Evolutionary conservation across 148 eudicot genomes (phyloP), one percentile per base, ranked within the genome.

Genomic region (Nepenthes gracilis): DNA sequence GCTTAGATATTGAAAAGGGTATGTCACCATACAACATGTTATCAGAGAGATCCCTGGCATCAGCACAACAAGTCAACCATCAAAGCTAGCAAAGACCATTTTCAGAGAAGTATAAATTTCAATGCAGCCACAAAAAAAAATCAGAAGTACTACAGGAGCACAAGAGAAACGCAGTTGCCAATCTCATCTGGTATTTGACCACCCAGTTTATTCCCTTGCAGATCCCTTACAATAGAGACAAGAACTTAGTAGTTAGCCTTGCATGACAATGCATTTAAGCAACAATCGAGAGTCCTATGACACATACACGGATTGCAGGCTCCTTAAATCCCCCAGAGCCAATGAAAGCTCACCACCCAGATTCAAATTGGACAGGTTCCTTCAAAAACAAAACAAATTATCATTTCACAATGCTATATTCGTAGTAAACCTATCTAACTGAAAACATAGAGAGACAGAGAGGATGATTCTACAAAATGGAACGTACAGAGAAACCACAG

Each of bases 111-210:
- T 7, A 47, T 33, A 1, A 34, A 1, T 33, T 6, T 1, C 1
- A 43, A 36, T 2, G 38, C 6, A 9, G 38, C 9, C 47, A 7
- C 9, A 15, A 9, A 1, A n/a, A 60, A 34, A 7, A 1, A 7
- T 2, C 36, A 14, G 50, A 10, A 63, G 15, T 33, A 68, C 75
- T 75, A 85, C 91, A 82, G 45, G 7, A 54, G 61, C 5, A 50
- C 49, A 15, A 85, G 74, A 7, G 72, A 71, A 60, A 73, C 71
- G 62, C 91, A 85, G 67, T 74, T 73, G 57, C 87, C 87, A 9
- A 82, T 71, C 65, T 85, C 91, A 78, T 85, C 91, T 1, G 91
- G 91, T 40, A 85, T 80, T 74, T 80, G 87, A 43, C 91, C 91
- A n/a, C 81, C 70, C 54, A 85, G 51, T 37, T 76, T 82, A 63